Evolutionary conservation across 2,329 filamentous ascomycete species (phyloP), one percentile per base, ranked within the genome.

Genomic region (Hypocrella siamensis): DNA sequence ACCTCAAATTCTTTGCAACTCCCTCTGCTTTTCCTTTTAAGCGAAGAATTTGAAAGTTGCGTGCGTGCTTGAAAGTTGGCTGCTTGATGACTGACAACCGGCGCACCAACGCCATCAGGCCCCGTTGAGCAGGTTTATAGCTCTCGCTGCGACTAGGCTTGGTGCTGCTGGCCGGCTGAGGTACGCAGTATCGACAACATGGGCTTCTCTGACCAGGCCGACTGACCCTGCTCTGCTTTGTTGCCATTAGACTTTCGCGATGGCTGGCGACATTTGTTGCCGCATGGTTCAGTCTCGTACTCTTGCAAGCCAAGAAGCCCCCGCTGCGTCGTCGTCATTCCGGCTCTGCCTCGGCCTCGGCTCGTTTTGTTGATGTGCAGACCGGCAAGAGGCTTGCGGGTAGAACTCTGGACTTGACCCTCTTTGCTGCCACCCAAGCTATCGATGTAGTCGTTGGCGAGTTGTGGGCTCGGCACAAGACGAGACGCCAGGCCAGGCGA

Each of bases 351-450:
- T 52, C 27, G 36, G 15, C 27, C 14, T 26, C 37, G n/a, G 4
- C 22, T 28, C 28, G 21, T 19, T 29, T 32, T 15, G 30, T 26
- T 16, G 31, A 35, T 28, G 15, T 26, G 12, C 30, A 28, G 17
- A 11, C 35, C 3, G 42, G 38, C n/a, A 38, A 38, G 34, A 47
- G 41, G 32, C 42, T 50, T 38, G 79, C 76, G 9, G 83, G 83
- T 28, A 72, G 76, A 42, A 88, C 83, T 2, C 65, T 92, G 37
- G 83, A 92, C 48, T 61, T 92, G 19, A 88, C 82, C 0, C 60
- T 92, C n/a, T 88, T 90, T 47, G 72, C 79, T 9, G 61, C 70
- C 28, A 75, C 73, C 9, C 67, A 82, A 42, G 83, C 83, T 28
- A 47, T 80, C 9, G 82, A 90, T 51, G 70, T 83, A 5, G 42